Evolutionary conservation across 1,284 basidiomycete genomes (phyloP), one percentile per base, ranked within the genome.

Genomic region (Singerocomus inundabilis): DNA sequence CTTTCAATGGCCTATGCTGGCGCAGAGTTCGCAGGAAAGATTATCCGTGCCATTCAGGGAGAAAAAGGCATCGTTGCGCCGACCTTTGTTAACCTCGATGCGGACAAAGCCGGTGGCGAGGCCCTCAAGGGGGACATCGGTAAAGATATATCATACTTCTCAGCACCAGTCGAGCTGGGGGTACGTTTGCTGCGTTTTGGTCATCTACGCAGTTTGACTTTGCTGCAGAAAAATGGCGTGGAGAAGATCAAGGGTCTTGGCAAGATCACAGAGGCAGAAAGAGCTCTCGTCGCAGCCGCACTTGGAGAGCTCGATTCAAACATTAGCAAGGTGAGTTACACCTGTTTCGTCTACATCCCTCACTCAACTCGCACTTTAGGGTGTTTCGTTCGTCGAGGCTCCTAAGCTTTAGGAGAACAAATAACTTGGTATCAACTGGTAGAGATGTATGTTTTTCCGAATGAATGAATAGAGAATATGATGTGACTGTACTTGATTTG

Each of bases 1-100:
- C 83, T 94, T 57, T 91, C 88, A 29, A 94, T 94, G 91, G 91
- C 90, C 46, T 93, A 88, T 74, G 85, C 92, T 55, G 93, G 93
- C 66, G 90, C 90, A 40, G 84, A 91, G 71, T 96, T 95, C 66
- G 79, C 91, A 43, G 70, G 70, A 61, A 86, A 88, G 59, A 74
- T 98, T 61, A 77, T 98, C 65, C 82, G 85, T 49, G 94, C 92
- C n/a, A 55, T 93, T 59, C 85, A 85, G 57, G 95, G 95, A 62
- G 91, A 94, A 76, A 86, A 85, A 70, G 90, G 90, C 53, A 83
- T 98, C 61, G 72, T 91, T 52, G 82, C 85, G 33, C 94, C 94
- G 30, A 88, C 84, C 55, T 98, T 87, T 64, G 91, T 98, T 62
- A 81, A 91, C 70, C 84, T 92, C 59, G 72, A 79, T 42, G 82